A percentile compares a stretch with the other conserved stretches of the same genome.
Evolutionary conservation across 2,329 filamentous ascomycete species (phyloP).

Genomic region (Coniochaeta sp.): DNA sequence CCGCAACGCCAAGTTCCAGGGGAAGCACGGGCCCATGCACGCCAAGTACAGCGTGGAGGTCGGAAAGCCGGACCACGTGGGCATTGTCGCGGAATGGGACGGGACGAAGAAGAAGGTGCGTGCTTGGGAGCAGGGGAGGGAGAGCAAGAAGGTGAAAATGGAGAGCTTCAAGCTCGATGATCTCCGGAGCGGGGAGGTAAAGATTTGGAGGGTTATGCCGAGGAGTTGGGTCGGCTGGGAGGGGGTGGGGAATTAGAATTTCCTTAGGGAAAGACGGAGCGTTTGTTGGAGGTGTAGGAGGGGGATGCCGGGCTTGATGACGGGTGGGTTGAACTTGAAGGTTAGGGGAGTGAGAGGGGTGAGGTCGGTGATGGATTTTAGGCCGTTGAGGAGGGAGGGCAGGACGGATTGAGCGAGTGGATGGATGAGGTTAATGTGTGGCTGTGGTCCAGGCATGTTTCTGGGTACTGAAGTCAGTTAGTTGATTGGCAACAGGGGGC

Average conservation of each 20-base stretch:
- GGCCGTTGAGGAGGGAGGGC: too few relatives aligned
- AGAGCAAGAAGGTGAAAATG: conserved; percentile 86
- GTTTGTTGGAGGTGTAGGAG: not conserved
- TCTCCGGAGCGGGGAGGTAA: conserved; percentile 85
- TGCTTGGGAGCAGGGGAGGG: conserved; percentile 90
- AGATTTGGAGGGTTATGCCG: conserved; percentile 94
- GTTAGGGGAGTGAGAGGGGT: too few relatives aligned
- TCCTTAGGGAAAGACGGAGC: not conserved
- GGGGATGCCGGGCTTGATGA: not conserved
- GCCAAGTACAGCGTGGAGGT: conserved; percentile 87
- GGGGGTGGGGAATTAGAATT: conserved; percentile 31
- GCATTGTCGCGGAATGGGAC: conserved; percentile 91
- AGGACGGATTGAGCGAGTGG: too few relatives aligned
- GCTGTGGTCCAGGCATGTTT: too few relatives aligned
- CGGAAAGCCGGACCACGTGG: conserved; percentile 83
- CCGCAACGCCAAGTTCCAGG: conserved; percentile 89
- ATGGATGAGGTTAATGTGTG: too few relatives aligned
- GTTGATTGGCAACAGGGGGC: too few relatives aligned
- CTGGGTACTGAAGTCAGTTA: too few relatives aligned
- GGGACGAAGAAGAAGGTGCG: conserved; percentile 96
- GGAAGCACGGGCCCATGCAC: conserved; percentile 91
- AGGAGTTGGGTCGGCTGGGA: conserved; percentile 90
- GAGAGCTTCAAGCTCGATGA: conserved; percentile 95
- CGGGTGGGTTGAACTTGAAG: not conserved
- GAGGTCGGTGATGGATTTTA: too few relatives aligned